Percentiles rank a stretch among this genome's conserved stretches.
These are phyloP conservation scores for Usnea hakonensis DNA, from an alignment of 495 filamentous ascomycete genomes.

Conservation along the genomic window DNA sequence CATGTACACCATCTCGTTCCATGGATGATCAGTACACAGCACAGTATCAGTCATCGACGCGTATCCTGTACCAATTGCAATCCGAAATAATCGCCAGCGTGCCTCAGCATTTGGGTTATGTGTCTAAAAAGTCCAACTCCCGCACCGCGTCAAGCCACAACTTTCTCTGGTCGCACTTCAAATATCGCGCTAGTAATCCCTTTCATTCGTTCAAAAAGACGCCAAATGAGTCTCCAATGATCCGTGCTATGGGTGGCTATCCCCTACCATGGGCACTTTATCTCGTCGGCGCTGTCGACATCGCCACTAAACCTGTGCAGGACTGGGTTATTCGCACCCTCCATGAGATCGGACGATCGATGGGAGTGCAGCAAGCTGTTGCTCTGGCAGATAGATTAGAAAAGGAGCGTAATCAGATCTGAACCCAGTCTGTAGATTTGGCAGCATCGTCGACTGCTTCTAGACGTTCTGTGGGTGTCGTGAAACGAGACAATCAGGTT, in stretches of 20 bases:
- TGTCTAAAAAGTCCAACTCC: neutral
- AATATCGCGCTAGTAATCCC: neutral
- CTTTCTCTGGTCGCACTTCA: neutral
- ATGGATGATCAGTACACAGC: neutral
- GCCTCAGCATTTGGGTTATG: slow-evolving; percentile 2
- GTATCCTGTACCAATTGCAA: neutral
- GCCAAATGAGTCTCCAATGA: neutral
- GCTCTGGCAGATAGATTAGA: slow-evolving; percentile 31
- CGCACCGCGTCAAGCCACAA: neutral
- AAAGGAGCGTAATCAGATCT: neutral
- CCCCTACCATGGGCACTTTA: slow-evolving; percentile 41
- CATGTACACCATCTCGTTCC: neutral
- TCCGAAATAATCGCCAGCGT: neutral
- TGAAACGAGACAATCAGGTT: neutral
- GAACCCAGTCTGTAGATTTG: neutral
- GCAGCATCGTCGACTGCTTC: neutral
- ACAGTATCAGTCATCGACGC: neutral
- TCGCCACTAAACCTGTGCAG: slow-evolving; percentile 30
- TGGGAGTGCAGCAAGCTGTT: slow-evolving; percentile 44
- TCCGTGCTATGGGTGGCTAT: neutral
- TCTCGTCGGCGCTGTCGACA: slow-evolving; percentile 34
- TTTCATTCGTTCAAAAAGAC: neutral
- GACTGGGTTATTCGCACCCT: slow-evolving; percentile 39
- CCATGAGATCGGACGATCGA: slow-evolving; percentile 35
- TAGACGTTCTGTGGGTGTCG: neutral